Percentiles rank a stretch among this genome's conserved stretches.
These are phyloP conservation scores for Kodamaea kaohsiungensis DNA, from an alignment of 805 yeast species.

Conservation along the genomic window DNA sequence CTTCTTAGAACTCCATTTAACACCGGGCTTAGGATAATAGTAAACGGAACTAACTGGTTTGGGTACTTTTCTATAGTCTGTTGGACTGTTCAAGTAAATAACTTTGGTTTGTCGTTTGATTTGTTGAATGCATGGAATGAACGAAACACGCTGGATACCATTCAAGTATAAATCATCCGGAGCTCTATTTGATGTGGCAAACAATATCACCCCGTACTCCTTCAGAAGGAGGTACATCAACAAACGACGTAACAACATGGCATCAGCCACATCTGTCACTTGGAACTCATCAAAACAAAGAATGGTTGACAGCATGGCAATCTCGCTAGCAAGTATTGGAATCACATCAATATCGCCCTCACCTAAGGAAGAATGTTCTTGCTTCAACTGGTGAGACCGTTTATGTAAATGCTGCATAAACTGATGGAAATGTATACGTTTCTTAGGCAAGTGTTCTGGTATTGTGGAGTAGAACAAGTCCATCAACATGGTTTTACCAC, in stretches of 20 bases:
- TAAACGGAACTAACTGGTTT: slow-evolving; percentile 81
- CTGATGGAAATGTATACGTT: slow-evolving; percentile 90
- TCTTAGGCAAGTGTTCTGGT: slow-evolving; percentile 74
- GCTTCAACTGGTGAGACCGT: slow-evolving; percentile 73
- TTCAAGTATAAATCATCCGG: slow-evolving; percentile 92
- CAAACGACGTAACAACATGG: slow-evolving; percentile 86
- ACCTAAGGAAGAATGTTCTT: background rate
- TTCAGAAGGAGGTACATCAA: slow-evolving; percentile 65
- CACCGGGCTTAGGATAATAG: slow-evolving; percentile 67
- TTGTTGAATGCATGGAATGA: slow-evolving; percentile 86
- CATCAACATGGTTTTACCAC: slow-evolving; percentile 98
- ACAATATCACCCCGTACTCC: slow-evolving; percentile 79
- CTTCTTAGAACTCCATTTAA: slow-evolving; percentile 51
- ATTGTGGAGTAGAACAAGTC: slow-evolving; percentile 87
- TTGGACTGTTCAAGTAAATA: slow-evolving; percentile 81
- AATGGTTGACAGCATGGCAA: slow-evolving; percentile 73
- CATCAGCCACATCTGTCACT: slow-evolving; percentile 98
- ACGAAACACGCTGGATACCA: slow-evolving; percentile 90
- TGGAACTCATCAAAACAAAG: slow-evolving; percentile 97
- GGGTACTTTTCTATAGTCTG: slow-evolving; percentile 89
- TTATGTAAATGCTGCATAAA: slow-evolving; percentile 95
- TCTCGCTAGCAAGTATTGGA: slow-evolving; percentile 80
- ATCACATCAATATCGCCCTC: slow-evolving; percentile 73
- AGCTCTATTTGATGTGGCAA: slow-evolving; percentile 93
- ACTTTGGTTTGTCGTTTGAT: slow-evolving; percentile 76